Conservation (phyloP, 192 early-diverging fungal species). For the Funneliformis geosporum region DNA sequence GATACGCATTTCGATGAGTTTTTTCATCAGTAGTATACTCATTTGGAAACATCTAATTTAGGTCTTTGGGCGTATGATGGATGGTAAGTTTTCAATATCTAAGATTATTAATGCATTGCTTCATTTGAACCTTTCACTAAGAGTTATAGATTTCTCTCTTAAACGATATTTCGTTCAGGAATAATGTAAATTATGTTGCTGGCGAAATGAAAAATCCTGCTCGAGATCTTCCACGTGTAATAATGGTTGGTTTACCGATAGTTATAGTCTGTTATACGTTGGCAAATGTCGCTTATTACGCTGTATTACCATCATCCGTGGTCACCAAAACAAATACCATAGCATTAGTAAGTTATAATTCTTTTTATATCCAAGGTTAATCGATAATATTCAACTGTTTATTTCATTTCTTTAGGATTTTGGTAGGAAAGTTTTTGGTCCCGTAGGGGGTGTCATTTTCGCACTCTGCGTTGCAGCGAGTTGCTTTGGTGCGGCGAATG, state of each 20-base stretch:
- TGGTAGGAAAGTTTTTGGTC: constrained; percentile 70
- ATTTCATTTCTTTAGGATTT: constrained; percentile 56
- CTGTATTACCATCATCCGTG: constrained; percentile 70
- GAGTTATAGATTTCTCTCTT: constrained; percentile 12
- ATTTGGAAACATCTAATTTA: constrained; percentile 34
- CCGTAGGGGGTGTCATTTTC: constrained; percentile 66
- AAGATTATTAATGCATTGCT: constrained; percentile 32
- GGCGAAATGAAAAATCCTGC: constrained; percentile 84
- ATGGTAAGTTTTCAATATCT: constrained; percentile 53
- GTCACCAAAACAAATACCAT: constrained; percentile 66
- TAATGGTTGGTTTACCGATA: constrained; percentile 71
- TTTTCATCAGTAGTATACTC: background rate
- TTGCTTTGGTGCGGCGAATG: constrained; percentile 80
- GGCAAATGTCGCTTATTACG: constrained; percentile 82
- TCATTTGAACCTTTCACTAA: background rate
- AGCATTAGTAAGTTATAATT: constrained; percentile 47
- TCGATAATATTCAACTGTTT: background rate
- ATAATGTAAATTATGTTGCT: constrained; percentile 78
- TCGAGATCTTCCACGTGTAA: constrained; percentile 76
- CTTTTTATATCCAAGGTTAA: background rate
- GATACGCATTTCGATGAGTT: background rate
- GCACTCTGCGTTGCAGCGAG: constrained; percentile 69
- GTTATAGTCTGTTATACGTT: constrained; percentile 75
- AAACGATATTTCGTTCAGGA: constrained; percentile 61
- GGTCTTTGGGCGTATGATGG: constrained; percentile 66